These are phyloP conservation scores for Cryptococcus wingfieldii DNA, from an alignment of 1,284 basidiomycete species.

Conservation along the genomic window DNA sequence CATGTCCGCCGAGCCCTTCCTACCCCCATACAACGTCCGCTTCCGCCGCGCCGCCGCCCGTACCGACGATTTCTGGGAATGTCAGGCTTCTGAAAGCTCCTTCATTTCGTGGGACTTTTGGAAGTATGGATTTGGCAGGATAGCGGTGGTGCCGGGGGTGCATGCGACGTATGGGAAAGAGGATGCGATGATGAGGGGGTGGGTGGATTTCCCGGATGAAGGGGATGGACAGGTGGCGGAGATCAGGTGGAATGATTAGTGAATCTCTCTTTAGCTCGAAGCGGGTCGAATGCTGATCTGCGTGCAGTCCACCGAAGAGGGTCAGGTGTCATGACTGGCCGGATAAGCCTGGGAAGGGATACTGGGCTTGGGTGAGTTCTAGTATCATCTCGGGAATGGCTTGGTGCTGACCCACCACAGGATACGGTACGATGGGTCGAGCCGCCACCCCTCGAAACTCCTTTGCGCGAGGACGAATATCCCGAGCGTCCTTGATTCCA, in stretches of 20 bases:
- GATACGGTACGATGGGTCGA: constrained; percentile 29
- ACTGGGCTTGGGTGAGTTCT: constrained; percentile 25
- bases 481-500: too few species aligned
- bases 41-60: constrained; percentile 35
- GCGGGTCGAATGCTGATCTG: background rate
- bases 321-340: constrained; percentile 43
- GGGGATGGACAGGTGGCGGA: constrained; percentile 17
- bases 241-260: constrained; percentile 35
- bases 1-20: constrained; percentile 42
- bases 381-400: background rate
- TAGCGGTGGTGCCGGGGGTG: constrained; percentile 44
- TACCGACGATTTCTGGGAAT: constrained; percentile 31
- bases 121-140: constrained; percentile 45
- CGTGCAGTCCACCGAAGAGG: constrained; percentile 20
- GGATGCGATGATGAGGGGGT: constrained; percentile 39
- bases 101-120: constrained; percentile 50
- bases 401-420: constrained; percentile 13
- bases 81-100: constrained; percentile 40
- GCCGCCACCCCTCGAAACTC: constrained; percentile 17
- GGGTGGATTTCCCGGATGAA: constrained; percentile 33
- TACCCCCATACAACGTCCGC: constrained; percentile 40
- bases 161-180: constrained; percentile 44
- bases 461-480: background rate
- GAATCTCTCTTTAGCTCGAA: constrained; percentile 11
- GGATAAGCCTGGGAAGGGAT: constrained; percentile 35